Percentiles rank a stretch among this genome's conserved stretches.
These are phyloP conservation scores for Ocimum tenuiflorum DNA, from an alignment of 257 asterid species.

Conservation along the genomic window DNA sequence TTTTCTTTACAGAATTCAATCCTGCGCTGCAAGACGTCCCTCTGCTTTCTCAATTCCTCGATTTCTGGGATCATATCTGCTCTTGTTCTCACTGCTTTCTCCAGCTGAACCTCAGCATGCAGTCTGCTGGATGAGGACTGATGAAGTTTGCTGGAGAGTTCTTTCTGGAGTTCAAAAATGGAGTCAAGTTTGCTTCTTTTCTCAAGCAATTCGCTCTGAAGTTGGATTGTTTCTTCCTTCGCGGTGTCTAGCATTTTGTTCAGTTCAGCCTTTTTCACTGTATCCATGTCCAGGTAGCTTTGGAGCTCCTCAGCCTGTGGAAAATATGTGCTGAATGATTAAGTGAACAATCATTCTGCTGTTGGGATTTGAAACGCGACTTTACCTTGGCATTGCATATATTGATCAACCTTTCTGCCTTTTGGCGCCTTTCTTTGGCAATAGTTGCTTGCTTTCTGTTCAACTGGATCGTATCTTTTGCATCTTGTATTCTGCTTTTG, in stretches of 20 bases:
- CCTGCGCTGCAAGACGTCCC: constrained; percentile 47
- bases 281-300: constrained; percentile 28
- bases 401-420: constrained; percentile 46
- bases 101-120: constrained; percentile 39
- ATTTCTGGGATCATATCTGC: constrained; percentile 44
- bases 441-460: constrained; percentile 30
- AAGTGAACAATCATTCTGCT: background rate
- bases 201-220: constrained; percentile 40
- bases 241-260: constrained; percentile 32
- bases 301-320: constrained; percentile 47
- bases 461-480: constrained; percentile 28
- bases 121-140: constrained; percentile 38
- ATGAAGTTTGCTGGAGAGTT: constrained; percentile 48
- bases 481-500: constrained; percentile 25
- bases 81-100: constrained; percentile 37
- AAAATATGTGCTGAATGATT: background rate
- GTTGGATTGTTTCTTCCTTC: constrained; percentile 39
- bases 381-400: constrained; percentile 48
- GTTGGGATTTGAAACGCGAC: background rate
- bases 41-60: constrained; percentile 43
- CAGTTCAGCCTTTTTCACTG: constrained; percentile 25
- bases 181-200: constrained; percentile 40
- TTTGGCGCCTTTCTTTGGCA: constrained; percentile 34
- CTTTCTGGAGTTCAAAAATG: constrained; percentile 43
- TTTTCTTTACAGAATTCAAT: constrained; percentile 62